Percentiles rank a stretch among this genome's conserved stretches.
Conservation (phyloP, 2,329 filamentous ascomycete genomes). For the Raffaelea ambrosiae region DNA sequence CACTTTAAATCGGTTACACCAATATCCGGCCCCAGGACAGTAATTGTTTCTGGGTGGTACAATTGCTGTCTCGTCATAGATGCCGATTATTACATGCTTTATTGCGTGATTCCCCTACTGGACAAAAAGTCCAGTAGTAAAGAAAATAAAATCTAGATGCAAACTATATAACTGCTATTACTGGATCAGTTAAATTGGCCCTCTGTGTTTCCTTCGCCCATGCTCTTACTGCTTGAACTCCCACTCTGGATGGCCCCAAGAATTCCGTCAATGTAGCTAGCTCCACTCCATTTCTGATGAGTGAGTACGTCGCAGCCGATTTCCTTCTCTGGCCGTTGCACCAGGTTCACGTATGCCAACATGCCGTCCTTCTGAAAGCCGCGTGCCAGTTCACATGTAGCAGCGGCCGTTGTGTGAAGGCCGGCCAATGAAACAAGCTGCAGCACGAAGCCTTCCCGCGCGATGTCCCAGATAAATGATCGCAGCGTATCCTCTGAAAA, state of each 20-base stretch:
- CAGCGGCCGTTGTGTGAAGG: conserved; percentile 56
- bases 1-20: background rate
- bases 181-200: conserved; percentile 41
- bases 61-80: too few species aligned
- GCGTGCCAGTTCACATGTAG: conserved; percentile 65
- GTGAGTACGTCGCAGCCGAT: conserved; percentile 85
- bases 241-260: conserved; percentile 85
- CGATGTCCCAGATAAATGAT: conserved; percentile 95
- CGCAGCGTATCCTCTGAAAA: conserved; percentile 76
- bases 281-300: conserved; percentile 77
- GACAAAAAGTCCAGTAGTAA: too few species aligned
- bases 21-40: too few species aligned
- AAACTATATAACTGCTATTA: background rate
- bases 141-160: too few species aligned
- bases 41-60: too few species aligned
- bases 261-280: conserved; percentile 75
- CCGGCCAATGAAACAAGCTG: conserved; percentile 61
- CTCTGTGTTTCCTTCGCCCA: conserved; percentile 93
- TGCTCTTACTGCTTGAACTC: conserved; percentile 83
- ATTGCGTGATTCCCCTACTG: too few species aligned
- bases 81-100: too few species aligned
- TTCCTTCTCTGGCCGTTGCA: conserved; percentile 86
- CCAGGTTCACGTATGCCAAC: conserved; percentile 92
- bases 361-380: conserved; percentile 87
- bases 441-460: conserved; percentile 70